Base-by-base conservation (phyloP, 208 protist genomes). In the Endotrypanum monterogeii region DNA sequence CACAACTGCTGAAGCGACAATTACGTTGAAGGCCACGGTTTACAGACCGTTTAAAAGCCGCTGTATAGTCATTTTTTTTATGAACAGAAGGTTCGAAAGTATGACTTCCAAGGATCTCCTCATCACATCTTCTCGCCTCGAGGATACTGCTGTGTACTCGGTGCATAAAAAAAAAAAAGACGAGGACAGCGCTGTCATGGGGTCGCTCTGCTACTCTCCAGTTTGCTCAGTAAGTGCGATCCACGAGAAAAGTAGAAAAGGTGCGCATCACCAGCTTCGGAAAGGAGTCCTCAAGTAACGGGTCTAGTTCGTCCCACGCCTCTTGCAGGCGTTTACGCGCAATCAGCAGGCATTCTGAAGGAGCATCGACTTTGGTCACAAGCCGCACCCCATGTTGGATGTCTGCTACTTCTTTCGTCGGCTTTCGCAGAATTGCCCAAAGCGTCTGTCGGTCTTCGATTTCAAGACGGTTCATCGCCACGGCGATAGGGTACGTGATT, bases 401-500 rank as follows among this genome's bases (percentile, higher is more conserved):
- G 14, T 82, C 73, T 2, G 63, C 60, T 6, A 6, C 12, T 30
- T 80, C 71, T 11, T 76, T 67, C 25, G 81, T 39, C 25, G 81
- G 69, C 41, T 55, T 62, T 44, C 74, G 62, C 54, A 93, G 35
- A 50, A 86, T 67, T 16, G 14, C 30, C 84, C 86, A 91, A 41
- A 94, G 46, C 23, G 30, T 25, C 23, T 87, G 51, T 23, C 86
- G 63, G n/a, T 92, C 60, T 2, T 61, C 61, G 4, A 41, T n/a
- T 3, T 32, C 35, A 23, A 94, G 80, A n/a, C 71, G 71, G 3
- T 48, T 71, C 66, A 94, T 52, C 25, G 85, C 82, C 44, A 87
- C 80, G 11, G 79, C 83, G 4, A 91, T 79, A 2, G 89, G 89
- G 62, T 90, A 91, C 14, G 87, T 92, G 12, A 94, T 79, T 71